Evolutionary conservation across 176 grass and related monocot genomes (phyloP).

Genomic region (Panicum miliaceum): DNA sequence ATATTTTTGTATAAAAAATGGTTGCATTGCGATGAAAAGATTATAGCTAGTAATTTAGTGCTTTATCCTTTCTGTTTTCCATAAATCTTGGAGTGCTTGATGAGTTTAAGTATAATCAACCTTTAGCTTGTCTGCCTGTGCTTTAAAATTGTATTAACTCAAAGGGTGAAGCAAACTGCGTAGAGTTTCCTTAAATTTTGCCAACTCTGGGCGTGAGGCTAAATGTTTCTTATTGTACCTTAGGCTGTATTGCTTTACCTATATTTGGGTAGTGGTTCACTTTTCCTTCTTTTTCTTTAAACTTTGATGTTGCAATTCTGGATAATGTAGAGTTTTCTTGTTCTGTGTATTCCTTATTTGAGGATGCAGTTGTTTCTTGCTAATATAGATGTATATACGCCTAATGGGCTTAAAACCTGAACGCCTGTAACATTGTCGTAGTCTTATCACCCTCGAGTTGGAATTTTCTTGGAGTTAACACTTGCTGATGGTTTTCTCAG

Average conservation of each 20-base stretch:
- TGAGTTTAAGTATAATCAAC: background rate
- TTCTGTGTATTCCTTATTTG: background rate
- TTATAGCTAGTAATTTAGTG: background rate
- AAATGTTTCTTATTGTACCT: background rate
- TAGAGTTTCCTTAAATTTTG: background rate
- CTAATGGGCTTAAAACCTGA: background rate
- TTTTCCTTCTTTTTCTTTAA: background rate
- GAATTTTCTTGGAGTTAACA: constrained; percentile 18
- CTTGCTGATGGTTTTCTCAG: constrained; percentile 47
- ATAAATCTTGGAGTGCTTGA: background rate
- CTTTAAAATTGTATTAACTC: background rate
- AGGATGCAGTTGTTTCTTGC: background rate
- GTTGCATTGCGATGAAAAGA: background rate
- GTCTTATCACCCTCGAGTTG: background rate
- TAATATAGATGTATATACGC: constrained; percentile 21
- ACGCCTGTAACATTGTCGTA: background rate
- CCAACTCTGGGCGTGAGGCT: background rate
- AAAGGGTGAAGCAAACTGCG: background rate
- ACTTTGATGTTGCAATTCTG: background rate
- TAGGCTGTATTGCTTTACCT: constrained; percentile 8
- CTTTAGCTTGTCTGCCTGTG: background rate
- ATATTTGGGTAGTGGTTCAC: background rate
- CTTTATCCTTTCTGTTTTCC: background rate
- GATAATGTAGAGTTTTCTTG: background rate
- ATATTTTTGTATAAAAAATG: background rate